These are phyloP conservation scores for Raphanus hybrid DNA, from an alignment of 441 rosid species.

Conservation along the genomic window DNA sequence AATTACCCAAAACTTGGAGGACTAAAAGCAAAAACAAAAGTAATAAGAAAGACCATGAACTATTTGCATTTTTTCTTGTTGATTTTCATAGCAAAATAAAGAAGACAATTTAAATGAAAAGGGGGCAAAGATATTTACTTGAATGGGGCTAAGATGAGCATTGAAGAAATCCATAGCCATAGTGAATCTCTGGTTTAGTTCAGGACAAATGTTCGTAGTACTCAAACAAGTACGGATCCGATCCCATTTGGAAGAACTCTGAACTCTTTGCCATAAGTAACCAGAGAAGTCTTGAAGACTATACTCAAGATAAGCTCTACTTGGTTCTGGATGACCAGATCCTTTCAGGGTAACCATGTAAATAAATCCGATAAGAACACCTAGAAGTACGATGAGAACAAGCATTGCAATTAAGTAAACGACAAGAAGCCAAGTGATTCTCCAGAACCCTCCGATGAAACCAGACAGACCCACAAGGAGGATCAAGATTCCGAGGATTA, in stretches of 20 bases:
- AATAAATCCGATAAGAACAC: slow-evolving; percentile 67
- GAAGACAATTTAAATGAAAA: neutral
- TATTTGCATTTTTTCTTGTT: neutral
- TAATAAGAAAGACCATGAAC: neutral
- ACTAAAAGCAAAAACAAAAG: neutral
- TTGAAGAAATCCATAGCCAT: slow-evolving; percentile 87
- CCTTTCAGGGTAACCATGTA: slow-evolving; percentile 77
- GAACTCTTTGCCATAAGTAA: slow-evolving; percentile 74
- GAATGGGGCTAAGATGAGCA: slow-evolving; percentile 70
- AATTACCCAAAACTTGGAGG: neutral
- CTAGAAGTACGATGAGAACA: slow-evolving; percentile 63
- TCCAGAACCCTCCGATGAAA: slow-evolving; percentile 84
- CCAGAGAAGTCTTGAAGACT: slow-evolving; percentile 71
- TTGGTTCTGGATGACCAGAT: slow-evolving; percentile 73
- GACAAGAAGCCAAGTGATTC: slow-evolving; percentile 74
- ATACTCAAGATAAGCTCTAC: slow-evolving; percentile 79
- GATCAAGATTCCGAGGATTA: slow-evolving; percentile 72
- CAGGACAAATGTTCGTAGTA: slow-evolving; percentile 62
- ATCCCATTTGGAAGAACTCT: slow-evolving; percentile 83
- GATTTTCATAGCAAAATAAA: neutral
- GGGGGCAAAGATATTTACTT: slow-evolving; percentile 51
- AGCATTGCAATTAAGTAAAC: slow-evolving; percentile 77
- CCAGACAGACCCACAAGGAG: slow-evolving; percentile 71
- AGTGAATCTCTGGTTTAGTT: slow-evolving; percentile 71
- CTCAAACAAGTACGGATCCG: slow-evolving; percentile 69